Evolutionary conservation across 148 eudicot species (phyloP).

Genomic region (Beta vulgaris): DNA sequence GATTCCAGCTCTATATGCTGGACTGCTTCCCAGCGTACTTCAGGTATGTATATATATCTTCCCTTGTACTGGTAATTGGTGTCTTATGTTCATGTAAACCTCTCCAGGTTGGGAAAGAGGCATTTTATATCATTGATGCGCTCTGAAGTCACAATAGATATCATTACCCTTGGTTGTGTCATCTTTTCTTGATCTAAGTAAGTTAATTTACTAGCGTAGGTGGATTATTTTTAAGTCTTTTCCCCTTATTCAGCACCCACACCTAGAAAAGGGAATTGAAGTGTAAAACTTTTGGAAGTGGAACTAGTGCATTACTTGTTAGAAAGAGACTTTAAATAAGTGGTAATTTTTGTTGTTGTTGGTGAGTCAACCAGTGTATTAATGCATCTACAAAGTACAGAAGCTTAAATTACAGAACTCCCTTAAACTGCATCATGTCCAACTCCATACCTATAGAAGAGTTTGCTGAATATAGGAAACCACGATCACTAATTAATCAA

Average conservation of each 20-base stretch:
- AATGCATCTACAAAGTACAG: no score
- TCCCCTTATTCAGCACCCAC: no score
- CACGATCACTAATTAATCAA: no score
- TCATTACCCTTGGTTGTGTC: background rate
- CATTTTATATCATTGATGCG: background rate
- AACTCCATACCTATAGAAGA: background rate
- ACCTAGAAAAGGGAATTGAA: no score
- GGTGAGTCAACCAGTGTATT: background rate
- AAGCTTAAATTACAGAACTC: background rate
- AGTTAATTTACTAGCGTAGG: background rate
- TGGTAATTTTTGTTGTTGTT: background rate
- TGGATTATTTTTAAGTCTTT: no score
- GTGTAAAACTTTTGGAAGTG: no score
- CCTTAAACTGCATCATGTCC: background rate
- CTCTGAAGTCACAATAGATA: background rate
- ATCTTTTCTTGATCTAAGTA: background rate
- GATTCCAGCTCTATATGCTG: constrained; percentile 65
- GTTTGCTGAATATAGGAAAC: no score
- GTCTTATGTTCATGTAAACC: no score
- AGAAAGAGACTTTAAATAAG: background rate
- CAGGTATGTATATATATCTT: constrained; percentile 41
- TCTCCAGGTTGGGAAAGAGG: no score
- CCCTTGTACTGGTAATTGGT: constrained; percentile 1
- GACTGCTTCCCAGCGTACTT: constrained; percentile 57
- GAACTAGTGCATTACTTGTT: no score